Conservation (phyloP, 495 filamentous ascomycete genomes). For the Aspergillus ostianus region DNA sequence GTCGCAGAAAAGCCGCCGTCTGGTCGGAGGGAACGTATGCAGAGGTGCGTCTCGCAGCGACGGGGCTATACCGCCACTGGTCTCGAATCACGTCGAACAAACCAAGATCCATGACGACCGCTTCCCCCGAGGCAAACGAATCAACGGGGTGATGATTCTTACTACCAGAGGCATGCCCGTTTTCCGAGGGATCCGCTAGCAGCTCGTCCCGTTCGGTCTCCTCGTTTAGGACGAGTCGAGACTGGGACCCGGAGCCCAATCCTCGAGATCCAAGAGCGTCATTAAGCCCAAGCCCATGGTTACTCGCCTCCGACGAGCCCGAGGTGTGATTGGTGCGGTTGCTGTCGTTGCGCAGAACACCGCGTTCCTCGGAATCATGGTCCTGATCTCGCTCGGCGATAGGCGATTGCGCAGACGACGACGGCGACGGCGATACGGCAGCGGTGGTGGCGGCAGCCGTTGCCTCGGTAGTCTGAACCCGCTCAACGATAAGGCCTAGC, state of each 20-base stretch:
- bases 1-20: conserved; percentile 43
- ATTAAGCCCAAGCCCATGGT: conserved; percentile 24
- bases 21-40: conserved; percentile 36
- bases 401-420: not conserved
- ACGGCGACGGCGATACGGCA: not conserved
- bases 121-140: conserved; percentile 64
- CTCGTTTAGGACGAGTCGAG: conserved; percentile 27
- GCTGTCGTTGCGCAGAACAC: conserved; percentile 51
- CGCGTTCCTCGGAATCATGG: conserved; percentile 63
- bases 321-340: conserved; percentile 9
- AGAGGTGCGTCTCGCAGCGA: conserved; percentile 24
- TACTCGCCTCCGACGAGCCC: conserved; percentile 3
- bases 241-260: not conserved
- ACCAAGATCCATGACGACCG: conserved; percentile 66
- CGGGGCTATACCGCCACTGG: conserved; percentile 52
- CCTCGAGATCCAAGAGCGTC: conserved; percentile 10
- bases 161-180: conserved; percentile 24
- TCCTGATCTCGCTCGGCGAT: not conserved
- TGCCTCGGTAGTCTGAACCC: conserved; percentile 48
- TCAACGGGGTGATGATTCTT: conserved; percentile 53
- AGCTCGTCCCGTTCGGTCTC: conserved; percentile 46
- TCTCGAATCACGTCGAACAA: conserved; percentile 63
- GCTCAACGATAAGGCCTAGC: conserved; percentile 69
- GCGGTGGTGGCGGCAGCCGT: conserved; percentile 3
- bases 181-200: conserved; percentile 42